Base-by-base conservation (phyloP, 164 flowering plant genomes). In the Nymphaea colorata region DNA sequence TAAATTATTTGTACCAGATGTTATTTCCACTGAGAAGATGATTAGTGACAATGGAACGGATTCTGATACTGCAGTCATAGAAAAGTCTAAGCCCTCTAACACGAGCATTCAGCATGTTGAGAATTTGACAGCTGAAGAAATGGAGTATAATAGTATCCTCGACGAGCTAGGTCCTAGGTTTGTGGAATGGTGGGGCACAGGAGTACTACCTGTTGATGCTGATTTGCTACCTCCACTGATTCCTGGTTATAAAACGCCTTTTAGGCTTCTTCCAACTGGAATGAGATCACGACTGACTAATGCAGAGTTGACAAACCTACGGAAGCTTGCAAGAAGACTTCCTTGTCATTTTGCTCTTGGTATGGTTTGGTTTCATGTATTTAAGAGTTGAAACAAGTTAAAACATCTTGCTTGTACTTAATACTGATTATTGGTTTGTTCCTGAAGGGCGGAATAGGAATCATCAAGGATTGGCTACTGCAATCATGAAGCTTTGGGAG, bases 311-410 rank as follows among this genome's bases (percentile, higher is more conserved):
- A 90, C 98, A 55, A 81, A 82, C 75, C 75, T 92, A 53, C 71
- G 99, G 59, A 92, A 90, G 77, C 78, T 86, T 75, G 88, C 96
- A 68, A 90, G 84, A 75, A 73, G 93, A 12, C 92, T 95, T 73
- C 99, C 99, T 73, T 85, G 86, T 75, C 99, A 95, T 85, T 95
- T 95, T 85, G 97, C 99, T 42, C 96, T 95, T 44, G 99, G 99
- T 92, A 88, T 65, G 66, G 55, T 65, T 74, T 16, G 36, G 71
- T 65, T 16, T 67, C 57, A 61, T 15, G 36, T 25, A 25, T 25
- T 25, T 25, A 25, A 25, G 36, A 25, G 36, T 25, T 25, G 1
- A 25, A 25, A 25, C 36, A 1, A 25, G 36, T 59, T 64, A 15
- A 53, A 17, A 61, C 42, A 10, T 61, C 18, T 3, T 61, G 6